These are phyloP conservation scores for Diaporthe nobilis DNA, from an alignment of 2,329 filamentous ascomycete species.

Conservation along the genomic window DNA sequence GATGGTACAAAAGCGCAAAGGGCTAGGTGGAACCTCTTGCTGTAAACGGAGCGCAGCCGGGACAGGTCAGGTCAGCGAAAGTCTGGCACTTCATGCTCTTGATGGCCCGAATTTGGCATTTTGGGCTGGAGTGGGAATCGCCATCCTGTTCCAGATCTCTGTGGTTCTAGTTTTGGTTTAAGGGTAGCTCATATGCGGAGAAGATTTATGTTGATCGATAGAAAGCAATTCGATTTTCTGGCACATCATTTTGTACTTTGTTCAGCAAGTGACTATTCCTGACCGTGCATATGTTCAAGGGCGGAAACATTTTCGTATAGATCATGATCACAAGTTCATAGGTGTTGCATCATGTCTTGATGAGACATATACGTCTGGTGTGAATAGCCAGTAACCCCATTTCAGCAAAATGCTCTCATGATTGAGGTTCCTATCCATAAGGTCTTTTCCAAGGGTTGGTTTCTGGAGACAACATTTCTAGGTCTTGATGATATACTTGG, in stretches of 20 bases:
- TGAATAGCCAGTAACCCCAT: too few relatives aligned
- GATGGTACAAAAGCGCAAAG: neutral
- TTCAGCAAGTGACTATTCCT: neutral
- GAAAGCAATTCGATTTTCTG: neutral
- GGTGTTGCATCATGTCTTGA: neutral
- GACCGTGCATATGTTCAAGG: neutral
- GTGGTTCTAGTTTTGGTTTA: neutral
- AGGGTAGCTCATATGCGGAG: neutral
- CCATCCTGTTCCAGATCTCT: neutral
- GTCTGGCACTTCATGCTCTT: neutral
- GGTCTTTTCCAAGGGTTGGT: neutral
- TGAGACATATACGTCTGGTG: neutral
- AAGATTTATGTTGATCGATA: neutral
- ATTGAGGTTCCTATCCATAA: neutral
- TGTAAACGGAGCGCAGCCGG: neutral
- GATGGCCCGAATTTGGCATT: neutral
- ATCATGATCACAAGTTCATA: neutral
- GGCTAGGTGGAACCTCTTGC: neutral
- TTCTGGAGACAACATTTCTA: neutral
- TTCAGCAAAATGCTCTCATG: neutral
- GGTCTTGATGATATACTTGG: too few relatives aligned
- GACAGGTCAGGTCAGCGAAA: neutral
- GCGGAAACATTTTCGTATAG: neutral
- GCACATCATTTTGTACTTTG: neutral
- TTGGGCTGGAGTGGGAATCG: neutral